These are phyloP conservation scores for Nothopassalora personata DNA, from an alignment of 2,329 filamentous ascomycete genomes.

Conservation along the genomic window DNA sequence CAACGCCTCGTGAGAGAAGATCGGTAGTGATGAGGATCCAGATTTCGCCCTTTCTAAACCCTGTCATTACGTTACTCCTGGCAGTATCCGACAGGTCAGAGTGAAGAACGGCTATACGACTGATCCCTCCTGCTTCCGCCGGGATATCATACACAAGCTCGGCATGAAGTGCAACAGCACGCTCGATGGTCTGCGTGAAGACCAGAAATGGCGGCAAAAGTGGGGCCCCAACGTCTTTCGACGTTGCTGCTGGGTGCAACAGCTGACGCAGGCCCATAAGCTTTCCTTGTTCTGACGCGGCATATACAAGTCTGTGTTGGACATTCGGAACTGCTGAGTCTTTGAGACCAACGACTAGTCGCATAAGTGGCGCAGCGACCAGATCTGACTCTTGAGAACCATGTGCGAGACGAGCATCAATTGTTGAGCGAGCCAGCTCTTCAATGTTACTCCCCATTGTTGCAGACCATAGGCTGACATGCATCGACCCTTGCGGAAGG, in stretches of 20 bases:
- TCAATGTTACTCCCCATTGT: slow-evolving; percentile 96
- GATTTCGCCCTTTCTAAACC: slow-evolving; percentile 84
- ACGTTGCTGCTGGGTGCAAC: slow-evolving; percentile 64
- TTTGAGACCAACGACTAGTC: slow-evolving; percentile 91
- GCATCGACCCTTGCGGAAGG: slow-evolving; percentile 64
- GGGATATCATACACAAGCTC: slow-evolving; percentile 95
- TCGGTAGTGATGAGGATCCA: slow-evolving; percentile 98
- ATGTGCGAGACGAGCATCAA: slow-evolving; percentile 47
- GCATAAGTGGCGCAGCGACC: slow-evolving; percentile 53
- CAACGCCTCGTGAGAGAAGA: slow-evolving; percentile 82
- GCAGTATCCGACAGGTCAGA: slow-evolving; percentile 72
- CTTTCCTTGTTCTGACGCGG: slow-evolving; percentile 89
- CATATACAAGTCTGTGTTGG: slow-evolving; percentile 80
- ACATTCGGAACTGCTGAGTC: slow-evolving; percentile 93
- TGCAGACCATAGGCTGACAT: slow-evolving; percentile 85
- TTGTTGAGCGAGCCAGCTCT: slow-evolving; percentile 64
- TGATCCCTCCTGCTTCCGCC: slow-evolving; percentile 73
- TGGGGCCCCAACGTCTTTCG: slow-evolving; percentile 48
- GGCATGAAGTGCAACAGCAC: slow-evolving; percentile 78
- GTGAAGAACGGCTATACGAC: slow-evolving; percentile 84
- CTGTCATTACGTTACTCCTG: slow-evolving; percentile 76
- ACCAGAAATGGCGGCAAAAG: slow-evolving; percentile 87
- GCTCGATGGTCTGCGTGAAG: slow-evolving; percentile 92
- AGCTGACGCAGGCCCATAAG: slow-evolving; percentile 86
- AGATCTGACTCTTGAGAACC: slow-evolving; percentile 16